Conservation (phyloP, 176 grass and related monocot species). For the Luzula sylvatica region DNA sequence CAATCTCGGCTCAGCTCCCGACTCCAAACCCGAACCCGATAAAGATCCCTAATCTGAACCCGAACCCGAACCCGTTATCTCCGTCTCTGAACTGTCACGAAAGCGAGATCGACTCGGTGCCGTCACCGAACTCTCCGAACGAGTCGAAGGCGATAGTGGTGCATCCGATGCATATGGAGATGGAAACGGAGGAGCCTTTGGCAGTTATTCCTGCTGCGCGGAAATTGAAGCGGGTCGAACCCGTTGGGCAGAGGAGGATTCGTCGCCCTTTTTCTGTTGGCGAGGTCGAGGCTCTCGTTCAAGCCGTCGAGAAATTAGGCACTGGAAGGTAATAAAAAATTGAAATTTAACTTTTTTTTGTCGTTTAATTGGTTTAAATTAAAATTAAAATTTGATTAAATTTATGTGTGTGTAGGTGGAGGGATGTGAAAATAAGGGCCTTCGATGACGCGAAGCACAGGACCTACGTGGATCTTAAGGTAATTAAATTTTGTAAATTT, state of each 20-base stretch:
- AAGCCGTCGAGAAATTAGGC: slow-evolving; percentile 94
- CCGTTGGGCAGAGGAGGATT: slow-evolving; percentile 62
- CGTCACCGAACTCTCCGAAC: slow-evolving; percentile 48
- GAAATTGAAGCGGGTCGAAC: slow-evolving; percentile 31
- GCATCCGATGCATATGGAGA: slow-evolving; percentile 27
- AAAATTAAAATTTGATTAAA: slow-evolving; percentile 10
- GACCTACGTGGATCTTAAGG: slow-evolving; percentile 98
- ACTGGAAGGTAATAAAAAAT: slow-evolving; percentile 94
- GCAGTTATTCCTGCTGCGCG: slow-evolving; percentile 9
- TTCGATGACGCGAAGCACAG: slow-evolving; percentile 95
- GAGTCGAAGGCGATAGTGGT: slow-evolving; percentile 42
- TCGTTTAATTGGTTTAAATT: background rate
- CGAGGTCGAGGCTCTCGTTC: slow-evolving; percentile 92
- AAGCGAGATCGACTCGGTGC: slow-evolving; percentile 59
- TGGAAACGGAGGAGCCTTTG: slow-evolving; percentile 14
- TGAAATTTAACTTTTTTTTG: slow-evolving; percentile 10
- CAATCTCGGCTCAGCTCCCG: slow-evolving; percentile 26
- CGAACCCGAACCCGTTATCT: slow-evolving; percentile 37
- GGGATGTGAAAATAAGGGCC: slow-evolving; percentile 89
- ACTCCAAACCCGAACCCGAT: slow-evolving; percentile 36
- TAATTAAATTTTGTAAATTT: slow-evolving; percentile 20
- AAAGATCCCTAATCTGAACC: slow-evolving; percentile 38
- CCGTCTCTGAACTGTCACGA: slow-evolving; percentile 46
- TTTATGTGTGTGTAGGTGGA: slow-evolving; percentile 54
- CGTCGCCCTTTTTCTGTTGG: slow-evolving; percentile 86